These are phyloP conservation scores for Trametes maxima DNA, from an alignment of 768 basidiomycete species.

Conservation along the genomic window DNA sequence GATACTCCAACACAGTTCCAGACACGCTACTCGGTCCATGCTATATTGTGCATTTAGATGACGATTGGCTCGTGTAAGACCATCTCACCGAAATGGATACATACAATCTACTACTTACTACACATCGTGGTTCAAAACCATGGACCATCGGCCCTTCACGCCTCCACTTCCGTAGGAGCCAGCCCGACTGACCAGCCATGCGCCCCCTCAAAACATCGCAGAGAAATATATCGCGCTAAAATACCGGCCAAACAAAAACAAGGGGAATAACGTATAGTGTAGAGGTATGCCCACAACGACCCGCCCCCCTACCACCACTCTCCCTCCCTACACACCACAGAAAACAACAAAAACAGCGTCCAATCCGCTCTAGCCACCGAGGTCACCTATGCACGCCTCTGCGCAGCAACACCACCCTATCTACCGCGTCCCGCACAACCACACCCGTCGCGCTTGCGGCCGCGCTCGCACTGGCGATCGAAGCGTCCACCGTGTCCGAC, in stretches of 20 bases:
- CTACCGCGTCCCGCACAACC: neutral
- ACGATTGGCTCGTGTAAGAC: no score
- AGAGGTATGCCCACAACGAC: neutral
- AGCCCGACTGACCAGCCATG: no score
- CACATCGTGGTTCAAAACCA: no score
- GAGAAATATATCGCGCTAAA: slow-evolving; percentile 5
- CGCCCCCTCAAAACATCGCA: no score
- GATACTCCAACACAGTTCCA: neutral
- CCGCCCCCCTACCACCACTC: neutral
- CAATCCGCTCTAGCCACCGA: no score
- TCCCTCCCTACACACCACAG: neutral
- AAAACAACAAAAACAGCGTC: neutral
- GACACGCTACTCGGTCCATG: neutral
- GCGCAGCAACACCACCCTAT: neutral
- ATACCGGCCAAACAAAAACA: neutral
- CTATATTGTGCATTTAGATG: no score
- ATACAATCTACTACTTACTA: no score
- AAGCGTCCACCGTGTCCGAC: slow-evolving; percentile 56
- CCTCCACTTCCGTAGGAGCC: no score
- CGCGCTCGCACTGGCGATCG: slow-evolving; percentile 34
- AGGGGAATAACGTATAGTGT: slow-evolving; percentile 1
- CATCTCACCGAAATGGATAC: no score
- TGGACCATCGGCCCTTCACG: no score
- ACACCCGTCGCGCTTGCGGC: slow-evolving; percentile 1
- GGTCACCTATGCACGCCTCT: slow-evolving; percentile 7